Evolutionary conservation across 1,139 yeast species (phyloP), one percentile per base, ranked within the genome.

Genomic region (Geotrichum carabidarum): DNA sequence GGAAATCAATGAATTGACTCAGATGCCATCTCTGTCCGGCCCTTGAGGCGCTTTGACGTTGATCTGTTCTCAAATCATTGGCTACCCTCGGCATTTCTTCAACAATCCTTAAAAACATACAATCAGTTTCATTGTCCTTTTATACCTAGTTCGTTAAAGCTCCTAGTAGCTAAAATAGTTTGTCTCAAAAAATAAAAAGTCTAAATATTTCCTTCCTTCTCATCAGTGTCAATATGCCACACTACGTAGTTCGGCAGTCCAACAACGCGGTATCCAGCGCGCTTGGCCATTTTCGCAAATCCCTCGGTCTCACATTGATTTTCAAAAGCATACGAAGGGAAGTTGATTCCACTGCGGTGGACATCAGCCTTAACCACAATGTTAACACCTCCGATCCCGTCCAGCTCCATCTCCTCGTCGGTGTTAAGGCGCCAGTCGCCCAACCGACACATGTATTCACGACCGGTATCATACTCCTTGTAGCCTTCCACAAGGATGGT

Each of bases 251-350:
- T 94, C 37, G 96, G 95, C 62, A 88, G 76, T 0, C 96, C 96
- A 51, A 89, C 90, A 35, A 89, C 95, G 57, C 74, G 74, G 68
- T 80, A 86, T 3, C 94, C 94, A 86, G 88, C 86, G 54, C 77
- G 75, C 63, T 79, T 85, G 40, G 91, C 84, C 89, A 89, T 79
- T 66, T 87, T 88, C 50, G 95, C 96, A 71, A 88, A 88, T 0
- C 94, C 96, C 68, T 89, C 71, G 18, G 96, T 89, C 68, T 88
- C 96, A 0, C 95, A 96, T 68, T 89, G 96, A 66, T 87, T 88
- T 68, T 83, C 80, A 68, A 87, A 88, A 1, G 96, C 84, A 66
- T 86, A 88, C 2, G 95, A 95, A 8, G 96, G 95, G 75, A 88
- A 88, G 67, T 85, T 86, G 31, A 84, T 86, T 44, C 96, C 96